Base-by-base conservation (phyloP, 164 flowering plant genomes). In the Piper betle region DNA sequence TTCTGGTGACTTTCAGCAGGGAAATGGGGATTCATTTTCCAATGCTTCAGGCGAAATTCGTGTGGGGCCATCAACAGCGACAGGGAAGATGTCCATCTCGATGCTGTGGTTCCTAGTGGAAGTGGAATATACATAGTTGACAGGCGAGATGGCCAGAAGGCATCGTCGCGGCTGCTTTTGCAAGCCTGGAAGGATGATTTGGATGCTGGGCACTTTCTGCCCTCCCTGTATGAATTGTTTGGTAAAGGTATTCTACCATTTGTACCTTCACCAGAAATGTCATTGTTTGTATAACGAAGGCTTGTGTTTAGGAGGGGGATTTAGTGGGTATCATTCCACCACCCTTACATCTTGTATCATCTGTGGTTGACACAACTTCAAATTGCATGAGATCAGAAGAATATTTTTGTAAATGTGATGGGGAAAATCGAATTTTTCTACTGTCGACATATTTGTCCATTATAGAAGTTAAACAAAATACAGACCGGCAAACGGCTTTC, bases 111-210 rank as follows among this genome's bases (percentile, higher is more conserved):
- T 55, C 57, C 79, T 11, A 77, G 71, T 25, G 58, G 77, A 46
- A 66, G 71, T 50, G 68, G 70, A 64, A 81, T 76, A 62, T 81
- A 80, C 39, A 68, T 60, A 39, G 56, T 54, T 6, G 78, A 64
- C 63, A 70, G 64, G 43, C 80, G 57, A 64, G n/a, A n/a, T n/a
- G 62, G 53, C 15, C 65, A 58, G 1, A 83, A 73, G 60, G 46
- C 67, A 16, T n/a, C n/a, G n/a, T 73, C 88, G 7, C 67, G 74
- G 46, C 71, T 71, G 20, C 81, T 83, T 37, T 69, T 76, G 64
- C 88, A 75, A 66, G 86, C 87, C 37, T 82, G 87, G 96, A 89
- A 79, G 75, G 89, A 83, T 64, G 90, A 83, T 59, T 39, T 69
- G 55, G 85, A 86, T 64, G 75, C 80, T 0, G 91, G 85, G 39